These are phyloP conservation scores for Leersia perrieri DNA, from an alignment of 176 grass and related monocot genomes.

Conservation along the genomic window DNA sequence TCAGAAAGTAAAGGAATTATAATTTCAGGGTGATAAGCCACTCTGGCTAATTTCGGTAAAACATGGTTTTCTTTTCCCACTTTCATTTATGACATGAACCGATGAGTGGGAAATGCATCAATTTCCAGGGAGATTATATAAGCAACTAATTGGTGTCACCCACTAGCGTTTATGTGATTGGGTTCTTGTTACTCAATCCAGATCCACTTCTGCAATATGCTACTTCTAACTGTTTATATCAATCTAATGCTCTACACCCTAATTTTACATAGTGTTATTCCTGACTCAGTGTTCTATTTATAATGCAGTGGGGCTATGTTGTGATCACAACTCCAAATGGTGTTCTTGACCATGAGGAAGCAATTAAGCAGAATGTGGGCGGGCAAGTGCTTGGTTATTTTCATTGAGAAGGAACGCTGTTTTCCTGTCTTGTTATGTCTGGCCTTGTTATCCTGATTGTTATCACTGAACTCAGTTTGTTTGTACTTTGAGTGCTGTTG, in stretches of 20 bases:
- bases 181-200: background rate
- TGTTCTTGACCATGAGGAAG: constrained; percentile 96
- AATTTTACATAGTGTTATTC: constrained; percentile 1
- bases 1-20: background rate
- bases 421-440: background rate
- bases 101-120: background rate
- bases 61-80: background rate
- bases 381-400: constrained; percentile 98
- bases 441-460: background rate
- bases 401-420: constrained; percentile 30
- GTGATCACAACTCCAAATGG: constrained; percentile 89
- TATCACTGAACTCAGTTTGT: too few species aligned
- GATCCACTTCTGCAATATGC: background rate
- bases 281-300: too few species aligned
- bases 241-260: background rate
- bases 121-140: background rate
- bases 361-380: constrained; percentile 81
- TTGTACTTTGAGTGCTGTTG: too few species aligned
- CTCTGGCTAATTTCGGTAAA: background rate
- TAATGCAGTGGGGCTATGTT: constrained; percentile 90
- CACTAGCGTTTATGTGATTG: background rate
- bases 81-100: constrained; percentile 20
- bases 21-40: too few species aligned
- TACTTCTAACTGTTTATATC: background rate
- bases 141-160: background rate